Evolutionary conservation across 768 basidiomycete species (phyloP), one percentile per base, ranked within the genome.

Genomic region (Boletus huronensis): DNA sequence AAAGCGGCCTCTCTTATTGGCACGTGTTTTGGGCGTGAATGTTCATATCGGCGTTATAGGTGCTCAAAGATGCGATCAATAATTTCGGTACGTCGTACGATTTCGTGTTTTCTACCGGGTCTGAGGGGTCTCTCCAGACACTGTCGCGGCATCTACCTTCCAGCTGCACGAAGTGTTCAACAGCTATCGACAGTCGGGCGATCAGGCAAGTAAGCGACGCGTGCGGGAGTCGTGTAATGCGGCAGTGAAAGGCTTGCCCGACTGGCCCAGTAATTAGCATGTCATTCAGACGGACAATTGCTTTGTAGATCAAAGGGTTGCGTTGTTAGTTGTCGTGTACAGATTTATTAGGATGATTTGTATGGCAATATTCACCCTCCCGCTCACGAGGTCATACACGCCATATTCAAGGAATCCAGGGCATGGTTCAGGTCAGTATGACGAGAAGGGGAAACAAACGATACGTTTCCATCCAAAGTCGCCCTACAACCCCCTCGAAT

Each of bases 211-310:
- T 63, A 91, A 89, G 67, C 76, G 76, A 21, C 82, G 88, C 23
- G 90, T 92, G 10, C 81, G 87, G 31, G 88, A 92, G 67, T 82
- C 85, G 3, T 84, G 83, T 47, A 92, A 92, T 63, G 87, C 88
- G 13, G 86, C 90, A 6, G 66, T 92, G 43, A 75, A 76, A 38
- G 77, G 78, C 39, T 70, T 91, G n/a, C 89, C 90, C 2, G 86
- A 87, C 55, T 92, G 85, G 84, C 90, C 90, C 0, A 71, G 57
- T 19, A 64, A 64, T 42, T 68, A 65, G 39, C 13, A 28, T n/a
- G 11, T 29, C 31, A 19, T 51, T 44, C 16, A 23, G 36, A 46
- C 6, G 28, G 48, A 46, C 28, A 36, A 21, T 36, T 35, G 38
- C 8, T 47, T 35, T 42, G 17, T 17, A 10, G 26, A n/a, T n/a